Base-by-base conservation (phyloP, 768 basidiomycete genomes). In the Russula compacta region DNA sequence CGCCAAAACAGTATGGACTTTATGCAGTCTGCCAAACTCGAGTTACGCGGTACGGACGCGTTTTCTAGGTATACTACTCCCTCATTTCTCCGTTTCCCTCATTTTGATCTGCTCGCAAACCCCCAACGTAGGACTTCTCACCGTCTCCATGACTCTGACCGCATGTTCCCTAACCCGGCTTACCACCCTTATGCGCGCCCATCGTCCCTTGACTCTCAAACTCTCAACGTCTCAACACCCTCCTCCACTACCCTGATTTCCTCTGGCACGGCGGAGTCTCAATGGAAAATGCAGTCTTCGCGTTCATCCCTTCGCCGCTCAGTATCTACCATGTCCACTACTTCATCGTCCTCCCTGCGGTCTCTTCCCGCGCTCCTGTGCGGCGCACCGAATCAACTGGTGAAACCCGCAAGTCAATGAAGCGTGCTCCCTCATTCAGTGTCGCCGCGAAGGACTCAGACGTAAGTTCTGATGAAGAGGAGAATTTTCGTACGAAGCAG, bases 1-100 rank as follows among this genome's bases (percentile, higher is more conserved):
- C 79, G 86, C 60, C 88, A 89, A 75, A 89, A 88, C 24, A 89
- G 88, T 71, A 92, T 92, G 90, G 90, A 92, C 69, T 91, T 90
- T 65, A 82, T 92, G 73, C 81, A 79, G 61, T 72, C 71, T 11
- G 71, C 78, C 35, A 77, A 78, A 54, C 76, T 74, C 43, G 73
- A 81, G 61, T 68, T 77, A 66, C 76, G 78, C 65, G 76, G 78
- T 56, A 81, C 77, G 58, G 78, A 83, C 54, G 76, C 76, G 55
- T 83, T 89, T 69, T 77, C 79, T 58, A 79, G 82, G 89, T 90
- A 72, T 56, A 82, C 77, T 38, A 40, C n/a, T n/a, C n/a, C 2
- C 15, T n/a, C 19, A n/a, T 9, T 8, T 32, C 32, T n/a, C 29
- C 11, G 12, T 17, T 29, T 40, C 48, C 9, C 49, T 32, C 9